Evolutionary conservation across 73 alveolate species (phyloP), one percentile per base, ranked within the genome.

Genomic region (Paramecium pentaurelia): DNA sequence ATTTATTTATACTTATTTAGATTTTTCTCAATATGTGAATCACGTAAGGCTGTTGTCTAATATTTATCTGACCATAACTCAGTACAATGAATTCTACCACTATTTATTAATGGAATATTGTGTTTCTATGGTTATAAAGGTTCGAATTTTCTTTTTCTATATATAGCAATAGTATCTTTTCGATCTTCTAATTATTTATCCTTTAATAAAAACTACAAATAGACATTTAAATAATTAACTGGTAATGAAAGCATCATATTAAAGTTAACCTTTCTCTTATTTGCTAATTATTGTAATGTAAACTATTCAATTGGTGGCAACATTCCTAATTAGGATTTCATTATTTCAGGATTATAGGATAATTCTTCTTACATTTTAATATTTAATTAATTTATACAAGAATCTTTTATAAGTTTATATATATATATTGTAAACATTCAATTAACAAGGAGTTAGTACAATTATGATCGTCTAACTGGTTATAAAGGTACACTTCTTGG

Each of bases 51-150:
- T 36, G 36, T 75, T 30, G 59, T 20, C 22, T 75, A 38, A 12
- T 36, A 37, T 73, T 73, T 73, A 34, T 73, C 87, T 8, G 87
- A 73, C 70, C 88, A 75, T 14, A 75, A 75, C 18, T 75, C 44
- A 75, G 58, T 30, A 5, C 34, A n/a, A 36, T 38, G 60, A 38
- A 16, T 75, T n/a, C 40, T 37, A 2, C 88, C 88, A 38, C 42
- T 18, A 36, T 75, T 75, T 1, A 75, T 75, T 8, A 38, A 16
- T 42, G 20, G 58, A 7, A 75, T 42, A 11, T 75, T 75, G 22
- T 36, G 42, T 10, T 75, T 75, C 20, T 36, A 75, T 0, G 88
- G 37, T 22, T n/a, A 11, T 3, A n/a, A 25, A 6, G 84, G 51
- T 3, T 64, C 51, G 4, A 28, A 64, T 75, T 38, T 75, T 4